Conservation (phyloP, 495 filamentous ascomycete species). For the Penicillium macrosclerotiorum region DNA sequence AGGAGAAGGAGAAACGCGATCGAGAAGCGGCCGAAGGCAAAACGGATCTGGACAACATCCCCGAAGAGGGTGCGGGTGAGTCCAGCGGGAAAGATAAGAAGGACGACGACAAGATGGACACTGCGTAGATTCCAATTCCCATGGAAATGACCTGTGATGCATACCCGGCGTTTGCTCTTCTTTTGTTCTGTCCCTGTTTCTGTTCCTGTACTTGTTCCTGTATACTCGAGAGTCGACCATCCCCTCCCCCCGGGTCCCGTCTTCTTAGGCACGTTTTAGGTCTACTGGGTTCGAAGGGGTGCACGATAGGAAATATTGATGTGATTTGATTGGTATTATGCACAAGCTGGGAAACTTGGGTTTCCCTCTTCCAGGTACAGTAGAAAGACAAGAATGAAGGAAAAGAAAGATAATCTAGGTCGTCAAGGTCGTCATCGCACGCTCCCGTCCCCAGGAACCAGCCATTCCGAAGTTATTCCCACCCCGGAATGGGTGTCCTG, state of each 20-base stretch:
- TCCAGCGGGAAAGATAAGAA: slow-evolving; percentile 65
- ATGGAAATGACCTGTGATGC: slow-evolving; percentile 36
- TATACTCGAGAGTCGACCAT: slow-evolving; percentile 25
- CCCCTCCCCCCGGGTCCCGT: neutral
- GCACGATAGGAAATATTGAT: slow-evolving; percentile 20
- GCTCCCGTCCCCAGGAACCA: neutral
- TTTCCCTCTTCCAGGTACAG: neutral
- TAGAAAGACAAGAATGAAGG: neutral
- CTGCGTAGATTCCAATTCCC: slow-evolving; percentile 31
- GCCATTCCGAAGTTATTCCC: neutral
- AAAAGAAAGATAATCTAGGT: slow-evolving; percentile 20
- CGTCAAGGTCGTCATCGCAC: slow-evolving; percentile 30
- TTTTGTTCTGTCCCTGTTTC: slow-evolving; percentile 8
- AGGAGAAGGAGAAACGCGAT: slow-evolving; percentile 79
- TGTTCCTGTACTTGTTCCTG: slow-evolving; percentile 16
- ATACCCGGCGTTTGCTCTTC: slow-evolving; percentile 45
- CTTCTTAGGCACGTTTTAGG: slow-evolving; percentile 1
- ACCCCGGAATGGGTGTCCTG: too few relatives aligned
- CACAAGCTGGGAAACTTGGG: slow-evolving; percentile 12
- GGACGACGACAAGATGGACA: slow-evolving; percentile 79
- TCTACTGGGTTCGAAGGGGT: slow-evolving; percentile 14
- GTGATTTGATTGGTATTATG: slow-evolving; percentile 26
- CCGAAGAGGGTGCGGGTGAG: slow-evolving; percentile 79
- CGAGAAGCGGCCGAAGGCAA: slow-evolving; percentile 70
- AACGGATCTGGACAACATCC: slow-evolving; percentile 70